Base-by-base conservation (phyloP, 1,284 basidiomycete species). In the Apiotrichum laibachii region DNA sequence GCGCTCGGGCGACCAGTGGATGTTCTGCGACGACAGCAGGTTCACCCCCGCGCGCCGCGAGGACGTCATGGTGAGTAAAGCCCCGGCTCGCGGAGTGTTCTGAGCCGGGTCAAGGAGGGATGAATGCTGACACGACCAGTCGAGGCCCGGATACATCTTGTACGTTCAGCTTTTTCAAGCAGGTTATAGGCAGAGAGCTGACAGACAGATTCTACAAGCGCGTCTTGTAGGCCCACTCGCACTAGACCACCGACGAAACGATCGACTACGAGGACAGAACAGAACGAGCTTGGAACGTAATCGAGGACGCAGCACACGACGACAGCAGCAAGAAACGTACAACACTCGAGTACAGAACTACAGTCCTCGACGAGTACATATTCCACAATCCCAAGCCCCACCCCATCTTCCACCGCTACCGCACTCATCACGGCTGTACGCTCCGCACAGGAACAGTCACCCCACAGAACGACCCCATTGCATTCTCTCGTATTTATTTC, bases 11-110 rank as follows among this genome's bases (percentile, higher is more conserved):
- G 82, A 86, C 61, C 86, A 88, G 35, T 95, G 92, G 92, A 79
- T 86, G 71, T 90, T 89, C 70, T 92, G 89, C 72, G 90, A 93
- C 68, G 92, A 94, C 73, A 91, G 89, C 71, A 85, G 85, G 65
- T 82, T 91, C 61, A 84, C 85, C 55, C 71, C 81, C 44, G 86
- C 85, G 33, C 85, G 89, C 56, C 80, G 87, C 48, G 86, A 84
- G 67, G 87, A 91, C 72, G 88, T 93, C n/a, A 87, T 92, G 57
- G 91, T 92, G 75, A 70, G 89, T 87, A 11, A n/a, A n/a, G n/a
- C n/a, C n/a, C n/a, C n/a, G n/a, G n/a, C n/a, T n/a, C n/a, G n/a
- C n/a, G n/a, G n/a, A n/a, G n/a, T n/a, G n/a, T n/a, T n/a, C n/a
- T n/a, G n/a, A n/a, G n/a, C n/a, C n/a, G 22, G 15, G 16, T 40